phyloP scores from a whole-genome alignment of 768 basidiomycete genomes.

The Mycena polygramma region DNA sequence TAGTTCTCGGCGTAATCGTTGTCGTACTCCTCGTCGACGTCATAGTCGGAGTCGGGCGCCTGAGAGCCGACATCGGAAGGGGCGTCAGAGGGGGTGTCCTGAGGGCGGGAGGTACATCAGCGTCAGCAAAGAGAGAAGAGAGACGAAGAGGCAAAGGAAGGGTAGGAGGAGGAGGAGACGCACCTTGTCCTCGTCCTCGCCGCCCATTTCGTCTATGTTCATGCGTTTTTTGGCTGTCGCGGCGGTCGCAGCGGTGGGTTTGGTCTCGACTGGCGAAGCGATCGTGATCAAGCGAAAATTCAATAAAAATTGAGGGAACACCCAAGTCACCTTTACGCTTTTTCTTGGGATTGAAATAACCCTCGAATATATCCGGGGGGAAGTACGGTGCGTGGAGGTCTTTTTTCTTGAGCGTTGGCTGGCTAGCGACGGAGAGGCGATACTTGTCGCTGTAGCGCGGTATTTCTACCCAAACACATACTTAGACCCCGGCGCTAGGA shows the following conservation, averaged over 20 bases:
- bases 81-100: slow-evolving; percentile 81
- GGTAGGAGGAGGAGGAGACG: slow-evolving; percentile 3
- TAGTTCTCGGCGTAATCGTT: slow-evolving; percentile 93
- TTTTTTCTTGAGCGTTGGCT: slow-evolving; percentile 76
- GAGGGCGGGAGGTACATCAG: neutral
- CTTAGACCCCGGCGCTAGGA: too few species aligned
- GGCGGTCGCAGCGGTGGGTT: slow-evolving; percentile 39
- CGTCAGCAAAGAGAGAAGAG: neutral
- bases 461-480: slow-evolving; percentile 65
- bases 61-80: slow-evolving; percentile 75
- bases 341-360: slow-evolving; percentile 82
- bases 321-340: slow-evolving; percentile 64
- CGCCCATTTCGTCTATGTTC: slow-evolving; percentile 77
- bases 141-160: too few species aligned
- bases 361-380: slow-evolving; percentile 80
- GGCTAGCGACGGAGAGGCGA: slow-evolving; percentile 68
- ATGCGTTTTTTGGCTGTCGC: slow-evolving; percentile 55
- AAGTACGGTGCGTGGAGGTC: slow-evolving; percentile 85
- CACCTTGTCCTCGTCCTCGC: slow-evolving; percentile 74
- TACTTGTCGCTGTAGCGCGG: slow-evolving; percentile 91
- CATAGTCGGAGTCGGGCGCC: slow-evolving; percentile 79
- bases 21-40: slow-evolving; percentile 92
- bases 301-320: neutral
- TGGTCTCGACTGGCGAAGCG: slow-evolving; percentile 39
- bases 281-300: neutral